Evolutionary conservation across 225 moss, liverwort and hornwort species (phyloP), one percentile per base, ranked within the genome.

Genomic region (Physcomitrium patens): DNA sequence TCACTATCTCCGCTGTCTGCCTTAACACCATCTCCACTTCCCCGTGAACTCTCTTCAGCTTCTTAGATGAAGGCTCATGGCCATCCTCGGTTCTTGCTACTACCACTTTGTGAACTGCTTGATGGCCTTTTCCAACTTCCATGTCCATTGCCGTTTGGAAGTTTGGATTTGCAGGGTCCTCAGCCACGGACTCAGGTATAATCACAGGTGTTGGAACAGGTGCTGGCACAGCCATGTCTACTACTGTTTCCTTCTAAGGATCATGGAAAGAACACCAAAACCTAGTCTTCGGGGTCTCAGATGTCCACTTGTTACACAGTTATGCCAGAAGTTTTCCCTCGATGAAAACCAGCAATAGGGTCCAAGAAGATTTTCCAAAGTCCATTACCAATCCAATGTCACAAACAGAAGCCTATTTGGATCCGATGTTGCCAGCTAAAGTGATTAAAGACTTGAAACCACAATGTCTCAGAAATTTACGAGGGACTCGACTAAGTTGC

Each of bases 1-100:
- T 81, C 11, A 96, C 78, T 54, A 92, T 89, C 68, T 96, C 96
- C 12, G 94, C 88, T 5, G 90, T 85, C 64, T 87, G 89, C 69
- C 70, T 74, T 53, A 96, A 75, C 0, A 83, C 72, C 76, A 83
- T 79, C 65, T 86, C 84, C 0, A 86, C 83, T 55, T 85, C 59
- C 9, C 64, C 74, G 11, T 86, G 60, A 3, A 55, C 7, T 80
- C 13, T 81, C 64, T 86, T 89, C 28, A 74, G 3, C 69, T 83
- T 89, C 57, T 86, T 89, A 63, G 41, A 16, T 16, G 73, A 48
- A 27, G 70, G 82, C 20, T 76, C 80, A 57, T 63, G 61, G 0
- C 59, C 56, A 51, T 65, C 77, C 15, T 54, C 61, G 15, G 14
- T 17, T 81, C n/a, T 68, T 22, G 3, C 20, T 52, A 76, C 69